Evolutionary conservation across 768 basidiomycete species (phyloP), one percentile per base, ranked within the genome.

Genomic region (Trametes punicea): DNA sequence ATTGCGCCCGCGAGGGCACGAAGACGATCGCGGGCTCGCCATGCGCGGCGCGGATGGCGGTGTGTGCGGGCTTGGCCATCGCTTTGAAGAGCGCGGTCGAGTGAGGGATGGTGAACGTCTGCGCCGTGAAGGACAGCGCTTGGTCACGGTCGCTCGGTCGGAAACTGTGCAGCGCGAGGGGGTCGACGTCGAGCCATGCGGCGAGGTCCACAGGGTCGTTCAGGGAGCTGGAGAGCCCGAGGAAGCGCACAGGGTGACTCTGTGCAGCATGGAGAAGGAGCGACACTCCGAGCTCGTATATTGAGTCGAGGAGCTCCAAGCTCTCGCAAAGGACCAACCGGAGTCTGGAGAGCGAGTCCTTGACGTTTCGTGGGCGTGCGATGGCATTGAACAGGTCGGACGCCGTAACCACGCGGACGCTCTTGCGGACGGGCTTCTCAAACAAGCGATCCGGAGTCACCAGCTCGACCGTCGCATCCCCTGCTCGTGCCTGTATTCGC

Each of bases 31-130:
- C 81, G 2, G 79, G 74, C 53, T 80, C 79, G 6, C 71, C 74
- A 11, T 69, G 64, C 1, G 74, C 67, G 2, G 73, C 74, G 13
- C 72, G 79, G 56, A 97, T 83, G n/a, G 84, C 84, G 9, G 83
- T 72, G 70, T 95, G 90, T 2, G 87, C 84, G 3, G 96, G 93
- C 67, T 93, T 95, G 44, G 89, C 83, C 87, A 98, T 97, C 2
- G 86, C 81, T 65, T 94, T 95, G 72, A 93, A 86, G 18, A 98
- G 76, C 0, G 91, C 84, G 0, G 88, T 80, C 4, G 95, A 97
- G 64, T 93, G 85, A 0, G 93, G 83, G 41, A 93, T 88, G 16
- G 85, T 87, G 73, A 96, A 98, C 0, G 91, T 80, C 51, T 89
- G 85, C 11, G 83, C 79, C 16, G 80, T 79, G 27, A 84, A 78